A percentile compares a stretch with the other conserved stretches of the same genome.
Conservation (phyloP, 2,329 filamentous ascomycete species). For the Berkeleyomyces rouxiae region DNA sequence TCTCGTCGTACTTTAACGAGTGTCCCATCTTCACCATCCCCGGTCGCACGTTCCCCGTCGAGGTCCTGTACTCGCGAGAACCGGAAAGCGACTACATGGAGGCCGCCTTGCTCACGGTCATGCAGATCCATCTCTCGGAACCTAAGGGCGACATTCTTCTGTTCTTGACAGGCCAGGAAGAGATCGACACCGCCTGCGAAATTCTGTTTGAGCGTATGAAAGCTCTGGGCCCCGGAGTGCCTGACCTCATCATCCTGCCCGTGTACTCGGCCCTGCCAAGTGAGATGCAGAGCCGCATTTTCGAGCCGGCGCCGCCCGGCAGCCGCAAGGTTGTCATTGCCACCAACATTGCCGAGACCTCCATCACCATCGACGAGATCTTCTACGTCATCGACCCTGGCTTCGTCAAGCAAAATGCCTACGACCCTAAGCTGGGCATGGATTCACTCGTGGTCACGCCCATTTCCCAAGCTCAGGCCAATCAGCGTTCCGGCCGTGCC, state of each 20-base stretch:
- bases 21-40: conserved; percentile 96
- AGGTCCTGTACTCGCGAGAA: conserved; percentile 87
- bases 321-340: conserved; percentile 90
- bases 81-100: conserved; percentile 94
- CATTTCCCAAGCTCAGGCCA: conserved; percentile 91
- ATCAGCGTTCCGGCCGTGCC: conserved; percentile 81
- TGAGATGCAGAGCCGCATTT: conserved; percentile 87
- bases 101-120: conserved; percentile 83
- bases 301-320: conserved; percentile 77
- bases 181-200: conserved; percentile 90
- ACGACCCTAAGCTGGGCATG: conserved; percentile 95
- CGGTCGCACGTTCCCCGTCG: conserved; percentile 85
- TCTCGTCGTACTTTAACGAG: conserved; percentile 87
- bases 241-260: conserved; percentile 79
- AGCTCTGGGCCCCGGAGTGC: conserved; percentile 73
- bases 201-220: conserved; percentile 94
- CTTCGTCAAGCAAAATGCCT: conserved; percentile 94
- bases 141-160: conserved; percentile 87
- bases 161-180: conserved; percentile 92
- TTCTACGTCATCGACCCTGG: conserved; percentile 95
- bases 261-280: conserved; percentile 91
- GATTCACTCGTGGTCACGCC: conserved; percentile 90
- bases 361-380: conserved; percentile 93
- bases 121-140: conserved; percentile 94
- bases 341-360: conserved; percentile 96